A percentile compares a stretch with the other conserved stretches of the same genome.
phyloP scores from a whole-genome alignment of 495 filamentous ascomycete species.

The Neurospora sp. region DNA sequence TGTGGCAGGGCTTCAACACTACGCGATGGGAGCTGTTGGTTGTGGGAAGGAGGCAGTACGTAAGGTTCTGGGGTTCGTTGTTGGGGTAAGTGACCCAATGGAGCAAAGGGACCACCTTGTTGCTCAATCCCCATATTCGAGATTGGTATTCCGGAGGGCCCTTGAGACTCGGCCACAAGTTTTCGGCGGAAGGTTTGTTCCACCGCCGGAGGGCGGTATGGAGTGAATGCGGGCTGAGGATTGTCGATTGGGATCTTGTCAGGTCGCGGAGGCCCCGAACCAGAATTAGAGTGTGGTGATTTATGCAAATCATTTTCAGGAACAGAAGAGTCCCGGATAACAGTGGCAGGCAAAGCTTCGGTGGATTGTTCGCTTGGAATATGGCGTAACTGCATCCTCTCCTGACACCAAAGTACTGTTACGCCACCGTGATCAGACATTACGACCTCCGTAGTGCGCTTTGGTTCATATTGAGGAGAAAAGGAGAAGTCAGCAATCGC shows the following conservation, averaged over 20 bases:
- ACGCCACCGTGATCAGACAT: neutral
- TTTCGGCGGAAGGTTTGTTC: neutral
- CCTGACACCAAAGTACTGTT: neutral
- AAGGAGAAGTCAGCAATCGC: neutral
- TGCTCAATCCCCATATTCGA: neutral
- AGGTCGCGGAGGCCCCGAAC: neutral
- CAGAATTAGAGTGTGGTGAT: neutral
- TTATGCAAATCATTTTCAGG: neutral
- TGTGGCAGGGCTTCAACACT: neutral
- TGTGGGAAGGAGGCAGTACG: neutral
- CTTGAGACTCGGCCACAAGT: neutral
- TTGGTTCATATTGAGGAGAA: neutral
- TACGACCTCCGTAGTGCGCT: neutral
- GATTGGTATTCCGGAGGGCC: neutral
- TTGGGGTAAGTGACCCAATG: neutral
- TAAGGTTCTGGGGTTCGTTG: neutral
- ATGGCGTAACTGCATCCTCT: neutral
- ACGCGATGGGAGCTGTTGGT: neutral
- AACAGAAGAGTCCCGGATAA: neutral
- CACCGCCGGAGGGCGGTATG: neutral
- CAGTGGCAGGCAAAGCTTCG: neutral
- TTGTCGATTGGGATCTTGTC: neutral
- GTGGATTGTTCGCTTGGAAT: neutral
- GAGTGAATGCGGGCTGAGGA: neutral
- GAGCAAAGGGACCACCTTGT: neutral